These are phyloP conservation scores for Lupinus albus DNA, from an alignment of 306 rosid genomes.

Conservation along the genomic window DNA sequence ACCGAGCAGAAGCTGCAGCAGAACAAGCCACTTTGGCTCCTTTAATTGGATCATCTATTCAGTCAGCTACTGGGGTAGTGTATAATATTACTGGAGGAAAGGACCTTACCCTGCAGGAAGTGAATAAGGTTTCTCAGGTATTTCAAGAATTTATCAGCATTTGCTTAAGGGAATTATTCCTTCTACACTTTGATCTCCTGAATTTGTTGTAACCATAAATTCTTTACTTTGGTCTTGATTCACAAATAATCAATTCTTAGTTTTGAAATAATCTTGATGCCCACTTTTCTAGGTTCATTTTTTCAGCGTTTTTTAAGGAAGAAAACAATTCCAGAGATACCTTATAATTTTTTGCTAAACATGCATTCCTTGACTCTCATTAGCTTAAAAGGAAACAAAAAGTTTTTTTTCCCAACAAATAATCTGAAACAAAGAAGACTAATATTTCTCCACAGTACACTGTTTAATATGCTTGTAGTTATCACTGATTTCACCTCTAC, in stretches of 20 bases:
- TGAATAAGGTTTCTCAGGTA: constrained; percentile 98
- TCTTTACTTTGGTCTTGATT: background rate
- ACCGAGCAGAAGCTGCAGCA: constrained; percentile 98
- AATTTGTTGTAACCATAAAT: constrained; percentile 6
- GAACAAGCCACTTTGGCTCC: constrained; percentile 99
- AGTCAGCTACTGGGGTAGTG: constrained; percentile 96
- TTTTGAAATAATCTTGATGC: too few species aligned
- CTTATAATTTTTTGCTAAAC: too few species aligned
- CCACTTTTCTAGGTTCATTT: too few species aligned
- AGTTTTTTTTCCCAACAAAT: too few species aligned
- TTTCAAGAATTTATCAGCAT: constrained; percentile 34
- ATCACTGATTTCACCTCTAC: background rate
- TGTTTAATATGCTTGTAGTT: background rate
- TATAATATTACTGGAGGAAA: constrained; percentile 97
- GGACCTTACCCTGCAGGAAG: constrained; percentile 98
- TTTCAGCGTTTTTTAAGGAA: too few species aligned
- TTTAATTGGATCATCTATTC: constrained; percentile 92
- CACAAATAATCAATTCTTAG: too few species aligned
- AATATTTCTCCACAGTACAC: background rate
- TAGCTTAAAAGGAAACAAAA: too few species aligned
- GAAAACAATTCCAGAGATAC: too few species aligned
- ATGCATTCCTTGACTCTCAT: too few species aligned
- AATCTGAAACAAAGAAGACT: background rate
- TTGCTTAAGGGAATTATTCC: constrained; percentile 22
- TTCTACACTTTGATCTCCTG: constrained; percentile 18